These are phyloP conservation scores for Vitrella brassicaformis DNA, from an alignment of 73 alveolate species.

Conservation along the genomic window DNA sequence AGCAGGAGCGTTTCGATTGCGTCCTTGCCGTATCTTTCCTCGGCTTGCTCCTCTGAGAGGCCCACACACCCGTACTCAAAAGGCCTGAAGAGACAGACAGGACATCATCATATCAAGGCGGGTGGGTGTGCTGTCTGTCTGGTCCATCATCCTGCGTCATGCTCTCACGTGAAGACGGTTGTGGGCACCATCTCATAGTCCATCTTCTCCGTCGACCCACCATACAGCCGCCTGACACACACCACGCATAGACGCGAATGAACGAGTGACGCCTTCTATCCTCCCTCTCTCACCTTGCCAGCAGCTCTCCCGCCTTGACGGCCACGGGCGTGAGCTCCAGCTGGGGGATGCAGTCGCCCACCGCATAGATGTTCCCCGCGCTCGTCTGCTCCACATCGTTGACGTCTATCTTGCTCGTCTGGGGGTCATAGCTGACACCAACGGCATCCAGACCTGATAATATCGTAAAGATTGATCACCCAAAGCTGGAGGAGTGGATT, in stretches of 20 bases:
- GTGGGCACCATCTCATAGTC: conserved; percentile 83
- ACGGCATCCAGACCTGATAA: too few species aligned
- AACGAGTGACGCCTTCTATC: too few species aligned
- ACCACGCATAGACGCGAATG: background rate
- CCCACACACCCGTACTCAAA: conserved; percentile 94
- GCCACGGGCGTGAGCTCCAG: conserved; percentile 93
- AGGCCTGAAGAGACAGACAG: conserved; percentile 93
- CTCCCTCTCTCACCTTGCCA: too few species aligned
- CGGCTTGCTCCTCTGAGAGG: conserved; percentile 75
- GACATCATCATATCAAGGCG: background rate
- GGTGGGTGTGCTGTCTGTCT: background rate
- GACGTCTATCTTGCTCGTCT: background rate
- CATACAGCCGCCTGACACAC: conserved; percentile 48
- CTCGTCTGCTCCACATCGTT: conserved; percentile 56
- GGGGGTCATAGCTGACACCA: background rate
- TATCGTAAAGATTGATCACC: too few species aligned
- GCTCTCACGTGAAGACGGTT: conserved; percentile 83
- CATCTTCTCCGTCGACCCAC: conserved; percentile 53
- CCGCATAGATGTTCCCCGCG: conserved; percentile 72
- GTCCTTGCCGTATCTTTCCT: conserved; percentile 64
- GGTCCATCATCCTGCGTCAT: conserved; percentile 79
- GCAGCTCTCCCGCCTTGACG: conserved; percentile 77
- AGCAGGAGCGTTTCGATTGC: too few species aligned
- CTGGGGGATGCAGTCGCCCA: conserved; percentile 86
- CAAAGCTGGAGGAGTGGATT: too few species aligned